Evolutionary conservation across 1,284 basidiomycete species (phyloP).

Genomic region (Heterobasidion parviporum): DNA sequence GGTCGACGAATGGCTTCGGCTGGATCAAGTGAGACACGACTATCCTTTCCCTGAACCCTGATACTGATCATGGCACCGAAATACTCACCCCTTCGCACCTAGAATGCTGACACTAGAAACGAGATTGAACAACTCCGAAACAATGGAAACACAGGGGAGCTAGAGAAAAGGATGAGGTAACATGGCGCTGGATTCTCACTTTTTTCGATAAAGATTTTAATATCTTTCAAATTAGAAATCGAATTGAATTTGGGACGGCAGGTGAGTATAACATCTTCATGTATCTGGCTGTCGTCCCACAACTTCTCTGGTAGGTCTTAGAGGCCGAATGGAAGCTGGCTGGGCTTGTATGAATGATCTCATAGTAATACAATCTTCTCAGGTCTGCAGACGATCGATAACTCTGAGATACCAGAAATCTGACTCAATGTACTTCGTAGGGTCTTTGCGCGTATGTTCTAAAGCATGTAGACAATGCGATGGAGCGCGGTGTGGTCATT

Average conservation of each 20-base stretch:
- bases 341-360: conserved; percentile 84
- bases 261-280: conserved; percentile 7
- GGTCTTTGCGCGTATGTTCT: conserved; percentile 70
- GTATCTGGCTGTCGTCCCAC: background rate
- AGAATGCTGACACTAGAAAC: conserved; percentile 20
- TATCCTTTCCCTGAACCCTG: background rate
- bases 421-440: conserved; percentile 25
- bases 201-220: background rate
- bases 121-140: conserved; percentile 19
- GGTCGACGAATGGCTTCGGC: conserved; percentile 46
- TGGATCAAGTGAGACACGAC: conserved; percentile 36
- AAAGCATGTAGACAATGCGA: conserved; percentile 41
- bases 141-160: conserved; percentile 13
- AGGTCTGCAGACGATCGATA: conserved; percentile 33
- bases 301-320: conserved; percentile 41
- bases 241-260: conserved; percentile 83
- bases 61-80: no score
- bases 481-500: conserved; percentile 61
- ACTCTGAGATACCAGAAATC: background rate
- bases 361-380: conserved; percentile 75
- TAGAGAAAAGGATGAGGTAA: conserved; percentile 22
- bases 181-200: background rate
- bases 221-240: conserved; percentile 30
- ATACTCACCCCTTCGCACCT: background rate
- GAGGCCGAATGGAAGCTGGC: conserved; percentile 80